Evolutionary conservation across 441 rosid species (phyloP).

Genomic region (Populus hybrid): DNA sequence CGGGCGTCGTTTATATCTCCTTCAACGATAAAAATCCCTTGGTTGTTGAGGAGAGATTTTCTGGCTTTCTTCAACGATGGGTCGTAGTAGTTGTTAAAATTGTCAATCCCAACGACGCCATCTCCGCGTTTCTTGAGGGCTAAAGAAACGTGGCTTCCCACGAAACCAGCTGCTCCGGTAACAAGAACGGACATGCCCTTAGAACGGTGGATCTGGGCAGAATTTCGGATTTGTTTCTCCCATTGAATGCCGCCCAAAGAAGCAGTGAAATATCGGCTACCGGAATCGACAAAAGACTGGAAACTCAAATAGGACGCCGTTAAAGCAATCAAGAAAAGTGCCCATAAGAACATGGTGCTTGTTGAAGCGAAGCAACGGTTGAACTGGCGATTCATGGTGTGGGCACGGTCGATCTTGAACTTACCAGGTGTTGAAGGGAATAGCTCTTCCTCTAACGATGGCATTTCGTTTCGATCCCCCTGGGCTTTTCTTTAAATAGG

Average conservation of each 20-base stretch:
- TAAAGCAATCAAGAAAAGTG: conserved; percentile 77
- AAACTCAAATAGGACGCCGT: conserved; percentile 89
- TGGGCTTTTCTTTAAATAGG: not conserved
- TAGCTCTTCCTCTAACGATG: conserved; percentile 72
- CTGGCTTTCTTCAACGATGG: conserved; percentile 77
- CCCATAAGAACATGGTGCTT: conserved; percentile 90
- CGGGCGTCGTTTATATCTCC: conserved; percentile 79
- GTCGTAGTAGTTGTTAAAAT: conserved; percentile 82
- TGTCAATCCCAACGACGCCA: conserved; percentile 89
- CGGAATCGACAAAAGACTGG: conserved; percentile 77
- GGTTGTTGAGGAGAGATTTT: conserved; percentile 36
- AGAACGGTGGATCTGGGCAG: conserved; percentile 75
- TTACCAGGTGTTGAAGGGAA: conserved; percentile 97
- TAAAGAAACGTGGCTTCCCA: conserved; percentile 75
- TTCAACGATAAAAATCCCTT: conserved; percentile 60
- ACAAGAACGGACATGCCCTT: conserved; percentile 78
- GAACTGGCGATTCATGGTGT: conserved; percentile 57
- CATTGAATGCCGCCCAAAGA: conserved; percentile 90
- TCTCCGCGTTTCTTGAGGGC: conserved; percentile 80
- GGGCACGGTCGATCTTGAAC: conserved; percentile 71
- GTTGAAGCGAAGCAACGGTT: conserved; percentile 84
- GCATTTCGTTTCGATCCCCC: conserved; percentile 38
- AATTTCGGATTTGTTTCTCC: conserved; percentile 77
- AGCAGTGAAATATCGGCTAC: conserved; percentile 65
- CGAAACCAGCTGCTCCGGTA: conserved; percentile 92